Evolutionary conservation across 139 green algal species (phyloP).

Genomic region (Micractinium conductrix): DNA sequence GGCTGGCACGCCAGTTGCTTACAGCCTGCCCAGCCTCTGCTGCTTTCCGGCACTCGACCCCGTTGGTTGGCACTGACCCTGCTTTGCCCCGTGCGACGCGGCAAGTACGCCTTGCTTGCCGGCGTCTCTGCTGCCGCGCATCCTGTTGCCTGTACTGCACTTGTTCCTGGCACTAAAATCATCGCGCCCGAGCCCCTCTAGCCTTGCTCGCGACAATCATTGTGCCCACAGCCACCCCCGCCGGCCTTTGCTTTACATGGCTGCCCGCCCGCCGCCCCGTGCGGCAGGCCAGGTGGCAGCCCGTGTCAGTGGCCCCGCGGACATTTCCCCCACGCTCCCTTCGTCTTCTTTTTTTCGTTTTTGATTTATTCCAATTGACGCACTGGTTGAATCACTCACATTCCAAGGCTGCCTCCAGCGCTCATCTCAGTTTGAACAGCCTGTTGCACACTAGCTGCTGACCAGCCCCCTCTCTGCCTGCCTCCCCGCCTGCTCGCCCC

Average conservation of each 20-base stretch:
- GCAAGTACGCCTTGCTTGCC: too few relatives aligned
- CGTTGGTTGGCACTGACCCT: neutral
- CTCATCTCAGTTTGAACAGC: neutral
- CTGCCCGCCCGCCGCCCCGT: neutral
- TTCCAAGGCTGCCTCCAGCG: too few relatives aligned
- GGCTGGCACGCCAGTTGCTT: neutral
- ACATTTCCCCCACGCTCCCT: neutral
- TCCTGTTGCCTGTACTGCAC: neutral
- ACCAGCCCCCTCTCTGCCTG: neutral
- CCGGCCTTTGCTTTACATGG: constrained; percentile 38
- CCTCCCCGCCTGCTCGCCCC: neutral
- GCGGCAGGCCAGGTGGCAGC: neutral
- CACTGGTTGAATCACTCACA: too few relatives aligned
- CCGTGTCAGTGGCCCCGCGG: constrained; percentile 33
- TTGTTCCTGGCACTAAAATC: constrained; percentile 28
- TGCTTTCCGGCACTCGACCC: neutral
- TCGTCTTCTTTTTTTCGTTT: too few relatives aligned
- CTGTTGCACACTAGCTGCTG: neutral
- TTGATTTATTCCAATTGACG: neutral
- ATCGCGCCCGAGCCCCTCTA: constrained; percentile 20
- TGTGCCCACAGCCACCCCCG: constrained; percentile 12
- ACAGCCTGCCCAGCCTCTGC: neutral
- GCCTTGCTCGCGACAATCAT: constrained; percentile 32
- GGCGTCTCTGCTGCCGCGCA: too few relatives aligned
- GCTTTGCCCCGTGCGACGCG: too few relatives aligned